Percentiles rank a stretch among this genome's conserved stretches.
Conservation (phyloP, 2,329 filamentous ascomycete species). For the Cytospora leucostoma region DNA sequence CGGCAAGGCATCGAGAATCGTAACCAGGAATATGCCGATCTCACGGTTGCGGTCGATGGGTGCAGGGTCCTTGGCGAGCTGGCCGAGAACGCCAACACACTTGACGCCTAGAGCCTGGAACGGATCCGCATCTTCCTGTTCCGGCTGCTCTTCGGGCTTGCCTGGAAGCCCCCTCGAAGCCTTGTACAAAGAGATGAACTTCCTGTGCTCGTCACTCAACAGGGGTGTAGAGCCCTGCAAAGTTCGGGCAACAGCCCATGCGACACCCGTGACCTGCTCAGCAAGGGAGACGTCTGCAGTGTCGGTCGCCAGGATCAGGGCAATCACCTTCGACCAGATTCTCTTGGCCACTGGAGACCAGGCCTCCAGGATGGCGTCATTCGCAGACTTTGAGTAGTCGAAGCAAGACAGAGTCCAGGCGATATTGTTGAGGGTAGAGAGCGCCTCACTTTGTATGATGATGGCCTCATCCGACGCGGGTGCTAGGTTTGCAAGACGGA, state of each 20-base stretch:
- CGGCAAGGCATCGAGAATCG: constrained; percentile 53
- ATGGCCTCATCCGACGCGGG: constrained; percentile 45
- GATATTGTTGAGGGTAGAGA: constrained; percentile 67
- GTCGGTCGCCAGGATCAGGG: constrained; percentile 59
- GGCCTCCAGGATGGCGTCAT: constrained; percentile 51
- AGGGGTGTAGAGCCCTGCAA: constrained; percentile 53
- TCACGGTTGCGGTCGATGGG: constrained; percentile 59
- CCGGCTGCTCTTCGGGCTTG: constrained; percentile 20
- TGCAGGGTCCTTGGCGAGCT: constrained; percentile 59
- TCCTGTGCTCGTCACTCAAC: constrained; percentile 56
- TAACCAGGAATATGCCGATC: constrained; percentile 64
- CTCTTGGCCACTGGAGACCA: constrained; percentile 57
- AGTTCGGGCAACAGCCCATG: constrained; percentile 64
- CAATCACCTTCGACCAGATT: constrained; percentile 61
- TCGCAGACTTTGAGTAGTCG: constrained; percentile 58
- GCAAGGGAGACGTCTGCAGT: constrained; percentile 63
- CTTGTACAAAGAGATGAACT: constrained; percentile 67
- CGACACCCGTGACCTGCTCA: constrained; percentile 63
- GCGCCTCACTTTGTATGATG: constrained; percentile 53
- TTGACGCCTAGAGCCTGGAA: constrained; percentile 66
- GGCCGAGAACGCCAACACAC: constrained; percentile 66
- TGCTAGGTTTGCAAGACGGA: constrained; percentile 48
- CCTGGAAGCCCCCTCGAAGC: constrained; percentile 49
- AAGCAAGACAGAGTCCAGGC: constrained; percentile 66
- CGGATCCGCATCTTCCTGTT: constrained; percentile 48